A percentile compares a stretch with the other conserved stretches of the same genome.
These are phyloP conservation scores for Mimosa pudica DNA, from an alignment of 306 rosid genomes.

Conservation along the genomic window DNA sequence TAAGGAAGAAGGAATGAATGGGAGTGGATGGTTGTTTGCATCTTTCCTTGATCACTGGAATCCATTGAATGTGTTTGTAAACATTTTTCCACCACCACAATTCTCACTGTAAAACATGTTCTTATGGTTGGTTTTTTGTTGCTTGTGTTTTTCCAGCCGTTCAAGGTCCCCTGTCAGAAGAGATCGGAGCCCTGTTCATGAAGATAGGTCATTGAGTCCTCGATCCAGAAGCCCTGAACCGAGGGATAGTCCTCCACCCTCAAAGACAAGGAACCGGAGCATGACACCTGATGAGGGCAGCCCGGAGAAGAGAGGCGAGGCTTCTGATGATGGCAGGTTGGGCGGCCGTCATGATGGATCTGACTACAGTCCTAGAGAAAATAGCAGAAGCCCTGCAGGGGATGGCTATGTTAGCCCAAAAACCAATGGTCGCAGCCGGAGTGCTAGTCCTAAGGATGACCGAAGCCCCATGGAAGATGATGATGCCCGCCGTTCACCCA, in stretches of 20 bases:
- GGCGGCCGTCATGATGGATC: constrained; percentile 41
- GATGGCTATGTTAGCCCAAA: constrained; percentile 45
- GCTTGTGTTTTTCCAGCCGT: constrained; percentile 41
- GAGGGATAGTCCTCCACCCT: constrained; percentile 38
- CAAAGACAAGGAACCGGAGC: constrained; percentile 46
- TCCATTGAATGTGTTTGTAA: background rate
- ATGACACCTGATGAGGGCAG: constrained; percentile 49
- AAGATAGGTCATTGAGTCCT: constrained; percentile 50
- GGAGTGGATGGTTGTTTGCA: background rate
- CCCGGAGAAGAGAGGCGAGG: constrained; percentile 40
- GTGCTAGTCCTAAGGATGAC: constrained; percentile 54
- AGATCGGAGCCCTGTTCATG: constrained; percentile 46
- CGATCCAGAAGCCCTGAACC: constrained; percentile 43
- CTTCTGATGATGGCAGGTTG: constrained; percentile 43
- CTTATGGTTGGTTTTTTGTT: background rate
- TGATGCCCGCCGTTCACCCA: constrained; percentile 43
- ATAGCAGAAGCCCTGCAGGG: constrained; percentile 45
- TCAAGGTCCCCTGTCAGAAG: constrained; percentile 60
- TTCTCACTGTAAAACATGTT: background rate
- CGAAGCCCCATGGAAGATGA: constrained; percentile 58
- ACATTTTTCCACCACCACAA: background rate
- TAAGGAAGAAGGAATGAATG: background rate
- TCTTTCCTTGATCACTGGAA: background rate
- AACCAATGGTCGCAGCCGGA: constrained; percentile 42
- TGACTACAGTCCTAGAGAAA: constrained; percentile 47